These are phyloP conservation scores for Typha latifolia DNA, from an alignment of 176 grass and related monocot genomes.

Conservation along the genomic window DNA sequence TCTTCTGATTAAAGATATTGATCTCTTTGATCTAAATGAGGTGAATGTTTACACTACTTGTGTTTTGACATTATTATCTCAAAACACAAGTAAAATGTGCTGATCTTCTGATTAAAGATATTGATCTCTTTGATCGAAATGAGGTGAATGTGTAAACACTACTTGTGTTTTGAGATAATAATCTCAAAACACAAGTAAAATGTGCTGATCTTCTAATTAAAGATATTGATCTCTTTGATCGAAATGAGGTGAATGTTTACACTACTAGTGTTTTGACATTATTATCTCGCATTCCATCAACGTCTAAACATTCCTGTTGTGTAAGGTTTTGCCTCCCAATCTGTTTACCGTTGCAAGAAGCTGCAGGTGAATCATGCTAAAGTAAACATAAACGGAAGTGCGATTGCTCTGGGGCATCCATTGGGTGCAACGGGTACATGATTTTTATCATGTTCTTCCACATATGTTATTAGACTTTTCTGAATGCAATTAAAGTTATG, in stretches of 20 bases:
- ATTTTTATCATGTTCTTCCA: too few species aligned
- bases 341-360: constrained; percentile 76
- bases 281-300: neutral
- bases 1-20: constrained; percentile 84
- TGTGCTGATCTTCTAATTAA: constrained; percentile 84
- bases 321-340: constrained; percentile 88
- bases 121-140: constrained; percentile 94
- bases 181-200: too few species aligned
- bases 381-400: too few species aligned
- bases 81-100: constrained; percentile 93
- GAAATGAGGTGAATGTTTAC: constrained; percentile 58
- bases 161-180: too few species aligned
- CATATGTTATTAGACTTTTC: too few species aligned
- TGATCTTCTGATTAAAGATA: constrained; percentile 82
- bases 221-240: constrained; percentile 93
- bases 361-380: constrained; percentile 25
- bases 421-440: too few species aligned
- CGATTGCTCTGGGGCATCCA: too few species aligned
- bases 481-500: too few species aligned
- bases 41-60: constrained; percentile 15
- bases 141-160: constrained; percentile 41
- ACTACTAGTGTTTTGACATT: neutral
- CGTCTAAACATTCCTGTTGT: neutral
- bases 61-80: neutral
- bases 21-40: constrained; percentile 97